These are phyloP conservation scores for Pneumocystis sp. DNA, from an alignment of 1,139 yeast species.

Conservation along the genomic window DNA sequence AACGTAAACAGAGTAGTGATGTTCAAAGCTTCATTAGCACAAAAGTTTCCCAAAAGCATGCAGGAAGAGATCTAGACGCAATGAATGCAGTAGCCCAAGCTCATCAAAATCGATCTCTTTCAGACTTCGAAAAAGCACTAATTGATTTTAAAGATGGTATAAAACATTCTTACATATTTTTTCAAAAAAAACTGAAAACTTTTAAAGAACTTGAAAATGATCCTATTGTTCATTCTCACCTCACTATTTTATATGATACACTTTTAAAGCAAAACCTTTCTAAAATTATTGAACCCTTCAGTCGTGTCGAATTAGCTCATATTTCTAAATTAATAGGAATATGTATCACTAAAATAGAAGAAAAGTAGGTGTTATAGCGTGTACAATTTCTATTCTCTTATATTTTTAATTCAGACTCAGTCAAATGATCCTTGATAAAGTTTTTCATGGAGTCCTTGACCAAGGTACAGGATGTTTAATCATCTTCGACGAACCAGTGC, in stretches of 20 bases:
- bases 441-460: slow-evolving; percentile 87
- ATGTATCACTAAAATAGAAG: slow-evolving; percentile 79
- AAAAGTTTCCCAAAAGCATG: slow-evolving; percentile 68
- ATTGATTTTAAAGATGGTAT: slow-evolving; percentile 39
- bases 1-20: neutral
- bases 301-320: slow-evolving; percentile 82
- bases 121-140: slow-evolving; percentile 75
- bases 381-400: neutral
- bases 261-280: slow-evolving; percentile 83
- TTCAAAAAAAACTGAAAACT: neutral
- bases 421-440: slow-evolving; percentile 91
- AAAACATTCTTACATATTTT: neutral
- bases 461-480: slow-evolving; percentile 98
- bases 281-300: slow-evolving; percentile 90
- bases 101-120: slow-evolving; percentile 73
- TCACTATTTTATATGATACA: slow-evolving; percentile 83
- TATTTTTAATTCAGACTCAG: slow-evolving; percentile 31
- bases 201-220: slow-evolving; percentile 60
- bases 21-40: slow-evolving; percentile 43
- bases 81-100: slow-evolving; percentile 90
- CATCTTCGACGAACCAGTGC: slow-evolving; percentile 75
- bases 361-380: slow-evolving; percentile 31
- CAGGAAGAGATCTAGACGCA: slow-evolving; percentile 65
- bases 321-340: slow-evolving; percentile 79
- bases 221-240: slow-evolving; percentile 78